Evolutionary conservation across 108 stramenopile species (phyloP), one percentile per base, ranked within the genome.

Genomic region (Nannochloropsis oceanica): DNA sequence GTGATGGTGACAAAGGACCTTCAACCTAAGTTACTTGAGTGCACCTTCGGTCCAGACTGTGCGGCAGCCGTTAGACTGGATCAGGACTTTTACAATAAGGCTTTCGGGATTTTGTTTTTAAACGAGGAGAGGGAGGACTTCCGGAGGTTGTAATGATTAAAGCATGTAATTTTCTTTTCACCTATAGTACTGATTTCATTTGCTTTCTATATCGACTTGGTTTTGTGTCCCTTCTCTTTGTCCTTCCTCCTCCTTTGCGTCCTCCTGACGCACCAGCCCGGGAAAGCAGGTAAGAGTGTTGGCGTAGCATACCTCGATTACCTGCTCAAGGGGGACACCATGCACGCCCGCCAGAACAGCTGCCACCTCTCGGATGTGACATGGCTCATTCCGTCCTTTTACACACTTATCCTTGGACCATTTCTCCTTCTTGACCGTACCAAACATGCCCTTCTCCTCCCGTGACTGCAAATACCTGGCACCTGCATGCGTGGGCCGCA

Each of bases 401-500:
- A 88, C 87, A 42, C 84, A 84, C 43, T 84, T 43, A 12, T 84
- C 87, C 34, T 43, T 25, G 59, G 84, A 79, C 42, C 80, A 84
- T 81, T 50, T 88, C 46, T 50, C 81, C 42, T 73, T 73, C 84
- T 88, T 88, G 25, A 44, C 46, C 26, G 42, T 44, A 12, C 27
- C 44, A 27, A 84, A 46, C 20, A 27, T 27, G 2, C 22, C 59
- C 18, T n/a, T n/a, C 59, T 73, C 59, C 59, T 18, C 59, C 18
- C 59, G 22, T 11, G 87, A 84, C 12, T 59, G 44, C 26, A 88
- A 34, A 11, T 14, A 34, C 13, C 18, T 42, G 79, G 80, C 27
- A 24, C 84, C 84, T 27, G 87, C 87, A 81, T 88, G 87, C 20
- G 84, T 84, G 11, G 87, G 84, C 13, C 87, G 83, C 42, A 88